Evolutionary conservation across 2,329 filamentous ascomycete species (phyloP).

Genomic region (Cercospora zeina): DNA sequence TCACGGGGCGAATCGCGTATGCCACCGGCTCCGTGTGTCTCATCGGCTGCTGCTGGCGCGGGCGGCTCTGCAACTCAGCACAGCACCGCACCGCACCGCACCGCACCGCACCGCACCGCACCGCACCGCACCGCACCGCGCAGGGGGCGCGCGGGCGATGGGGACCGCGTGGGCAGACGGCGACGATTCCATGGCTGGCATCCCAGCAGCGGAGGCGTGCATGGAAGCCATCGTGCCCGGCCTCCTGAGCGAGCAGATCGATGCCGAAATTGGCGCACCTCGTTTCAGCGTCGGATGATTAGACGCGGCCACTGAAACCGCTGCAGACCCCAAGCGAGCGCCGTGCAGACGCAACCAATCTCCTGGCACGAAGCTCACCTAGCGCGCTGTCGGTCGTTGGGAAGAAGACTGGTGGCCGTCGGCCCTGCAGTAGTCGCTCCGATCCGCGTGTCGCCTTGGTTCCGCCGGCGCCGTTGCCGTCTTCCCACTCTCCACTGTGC

Average conservation of each 20-base stretch:
- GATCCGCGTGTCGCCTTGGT: conserved; percentile 3
- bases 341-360: conserved; percentile 17
- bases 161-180: conserved; percentile 14
- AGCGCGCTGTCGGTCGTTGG: conserved; percentile 14
- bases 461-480: not conserved
- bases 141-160: conserved; percentile 15
- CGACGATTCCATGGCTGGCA: conserved; percentile 17
- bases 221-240: conserved; percentile 24
- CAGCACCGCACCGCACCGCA: too few relatives aligned
- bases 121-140: not conserved
- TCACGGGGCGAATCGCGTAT: not conserved
- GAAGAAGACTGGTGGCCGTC: not conserved
- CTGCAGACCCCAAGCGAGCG: conserved; percentile 1
- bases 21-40: conserved; percentile 7
- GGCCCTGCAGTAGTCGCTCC: conserved; percentile 13
- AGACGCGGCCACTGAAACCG: conserved; percentile 23
- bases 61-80: not conserved
- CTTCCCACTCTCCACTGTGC: not conserved
- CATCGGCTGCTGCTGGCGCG: conserved; percentile 1
- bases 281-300: conserved; percentile 3
- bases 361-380: conserved; percentile 6
- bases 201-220: conserved; percentile 19
- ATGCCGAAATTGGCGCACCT: conserved; percentile 23
- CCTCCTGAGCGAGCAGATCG: conserved; percentile 24
- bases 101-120: too few relatives aligned